Evolutionary conservation across 2,329 filamentous ascomycete species (phyloP).

Genomic region (Pseudogymnoascus sp.): DNA sequence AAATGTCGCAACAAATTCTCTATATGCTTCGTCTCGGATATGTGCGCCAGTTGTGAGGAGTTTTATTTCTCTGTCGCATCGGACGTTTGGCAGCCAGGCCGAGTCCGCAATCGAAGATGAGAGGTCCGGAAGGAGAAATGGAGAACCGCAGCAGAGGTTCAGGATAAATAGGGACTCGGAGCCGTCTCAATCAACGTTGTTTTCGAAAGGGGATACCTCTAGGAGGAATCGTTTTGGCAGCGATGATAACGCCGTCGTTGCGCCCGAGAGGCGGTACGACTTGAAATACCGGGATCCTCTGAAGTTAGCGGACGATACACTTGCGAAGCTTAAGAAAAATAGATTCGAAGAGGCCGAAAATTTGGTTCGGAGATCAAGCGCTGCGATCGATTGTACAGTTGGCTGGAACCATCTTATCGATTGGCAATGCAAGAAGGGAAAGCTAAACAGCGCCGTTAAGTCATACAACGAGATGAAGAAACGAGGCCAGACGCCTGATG

Average conservation of each 20-base stretch:
- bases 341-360: slow-evolving; percentile 58
- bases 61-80: not conserved
- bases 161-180: not conserved
- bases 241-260: not conserved
- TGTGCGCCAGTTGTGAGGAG: not conserved
- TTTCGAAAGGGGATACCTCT: not conserved
- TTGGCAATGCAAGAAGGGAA: slow-evolving; percentile 53
- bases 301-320: slow-evolving; percentile 61
- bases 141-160: not conserved
- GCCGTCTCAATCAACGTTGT: not conserved
- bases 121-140: not conserved
- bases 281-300: slow-evolving; percentile 48
- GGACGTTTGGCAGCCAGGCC: slow-evolving; percentile 1
- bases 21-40: not conserved
- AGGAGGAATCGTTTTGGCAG: not conserved
- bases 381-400: slow-evolving; percentile 54
- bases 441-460: slow-evolving; percentile 59
- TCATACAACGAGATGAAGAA: slow-evolving; percentile 99
- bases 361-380: slow-evolving; percentile 62
- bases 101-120: not conserved
- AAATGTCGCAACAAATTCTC: not conserved
- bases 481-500: slow-evolving; percentile 68
- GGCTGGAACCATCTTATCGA: slow-evolving; percentile 84
- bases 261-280: not conserved
- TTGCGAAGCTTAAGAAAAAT: slow-evolving; percentile 47